Conservation (phyloP, 2,329 filamentous ascomycete genomes). For the Rasamsonia emersonii region DNA sequence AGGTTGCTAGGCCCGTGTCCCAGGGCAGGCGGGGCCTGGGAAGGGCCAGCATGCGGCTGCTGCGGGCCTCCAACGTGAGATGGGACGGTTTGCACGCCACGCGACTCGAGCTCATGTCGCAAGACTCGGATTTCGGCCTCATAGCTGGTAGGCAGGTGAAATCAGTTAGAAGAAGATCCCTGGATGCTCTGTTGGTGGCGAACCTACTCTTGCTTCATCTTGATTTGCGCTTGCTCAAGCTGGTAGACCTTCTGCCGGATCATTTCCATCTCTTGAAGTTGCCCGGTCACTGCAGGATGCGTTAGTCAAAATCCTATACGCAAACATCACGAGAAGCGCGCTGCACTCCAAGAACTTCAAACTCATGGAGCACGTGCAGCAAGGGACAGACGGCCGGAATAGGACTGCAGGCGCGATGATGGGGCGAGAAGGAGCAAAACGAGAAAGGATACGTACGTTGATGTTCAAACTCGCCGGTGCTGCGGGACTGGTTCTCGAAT, state of each 20-base stretch:
- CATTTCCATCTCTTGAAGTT: slow-evolving; percentile 91
- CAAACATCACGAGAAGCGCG: too few species aligned
- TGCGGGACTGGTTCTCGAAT: slow-evolving; percentile 76
- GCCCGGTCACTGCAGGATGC: slow-evolving; percentile 61
- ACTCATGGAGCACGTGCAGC: slow-evolving; percentile 9
- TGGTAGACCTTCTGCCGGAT: slow-evolving; percentile 88
- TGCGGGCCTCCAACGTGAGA: slow-evolving; percentile 64
- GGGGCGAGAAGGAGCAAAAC: background rate
- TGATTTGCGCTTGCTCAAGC: slow-evolving; percentile 81
- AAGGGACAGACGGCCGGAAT: too few species aligned
- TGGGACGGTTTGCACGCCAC: slow-evolving; percentile 54
- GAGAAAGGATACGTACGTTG: slow-evolving; percentile 61
- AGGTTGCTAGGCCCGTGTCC: slow-evolving; percentile 82
- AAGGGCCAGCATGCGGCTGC: slow-evolving; percentile 68
- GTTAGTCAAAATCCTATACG: too few species aligned
- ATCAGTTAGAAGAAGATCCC: background rate
- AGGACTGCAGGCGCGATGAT: too few species aligned
- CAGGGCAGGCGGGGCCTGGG: slow-evolving; percentile 76
- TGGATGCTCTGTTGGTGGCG: background rate
- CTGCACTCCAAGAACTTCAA: slow-evolving; percentile 15
- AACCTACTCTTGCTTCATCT: slow-evolving; percentile 81
- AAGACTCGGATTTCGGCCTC: slow-evolving; percentile 83
- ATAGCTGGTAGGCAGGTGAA: slow-evolving; percentile 53
- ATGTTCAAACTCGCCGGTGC: slow-evolving; percentile 81
- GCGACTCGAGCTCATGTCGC: slow-evolving; percentile 74